Evolutionary conservation across 768 basidiomycete genomes (phyloP), one percentile per base, ranked within the genome.

Genomic region (Kwoniella sp.): DNA sequence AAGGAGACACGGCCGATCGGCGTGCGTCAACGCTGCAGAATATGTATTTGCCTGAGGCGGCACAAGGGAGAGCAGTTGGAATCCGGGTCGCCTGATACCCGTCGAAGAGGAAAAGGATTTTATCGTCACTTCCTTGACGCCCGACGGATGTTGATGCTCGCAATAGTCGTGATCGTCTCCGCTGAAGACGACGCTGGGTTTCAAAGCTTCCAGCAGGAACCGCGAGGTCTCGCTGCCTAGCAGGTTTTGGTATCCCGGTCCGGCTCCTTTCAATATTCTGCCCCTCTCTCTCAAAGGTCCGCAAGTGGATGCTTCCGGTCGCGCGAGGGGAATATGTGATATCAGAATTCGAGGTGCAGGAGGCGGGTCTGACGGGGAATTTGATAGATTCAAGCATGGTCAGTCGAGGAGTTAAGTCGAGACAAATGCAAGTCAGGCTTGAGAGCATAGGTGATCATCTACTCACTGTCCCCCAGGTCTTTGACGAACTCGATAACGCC

Each of bases 151-250:
- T 76, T 83, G 83, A 74, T 88, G 87, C 82, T 91, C 91, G 80
- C 95, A 98, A 69, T 94, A 92, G 73, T 97, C 95, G 77, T 96
- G 93, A 75, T 97, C 93, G 79, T 97, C 93, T 4, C 92, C 95
- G 70, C 91, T 92, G 80, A 92, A 89, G 34, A 94, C 83, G 13
- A 90, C 79, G 1, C 84, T 82, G 5, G 94, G 94, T 41, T 83
- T 82, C 29, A 92, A 77, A 22, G 75, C 82, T 38, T 87, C 82
- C 55, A 96, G 82, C 28, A 97, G 74, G 75, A 90, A 89, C 41
- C 83, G 72, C 1, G 88, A 87, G 28, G 87, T 86, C 55, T 86
- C 84, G 34, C 85, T 84, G 58, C 86, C 87, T n/a, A 95, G 84
- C 37, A 87, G 85, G 68, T 95, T 96, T 69, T 83, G 83, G 79